Conservation (phyloP, 345 rosid species). For the Cardiospermum halicacabum region DNA sequence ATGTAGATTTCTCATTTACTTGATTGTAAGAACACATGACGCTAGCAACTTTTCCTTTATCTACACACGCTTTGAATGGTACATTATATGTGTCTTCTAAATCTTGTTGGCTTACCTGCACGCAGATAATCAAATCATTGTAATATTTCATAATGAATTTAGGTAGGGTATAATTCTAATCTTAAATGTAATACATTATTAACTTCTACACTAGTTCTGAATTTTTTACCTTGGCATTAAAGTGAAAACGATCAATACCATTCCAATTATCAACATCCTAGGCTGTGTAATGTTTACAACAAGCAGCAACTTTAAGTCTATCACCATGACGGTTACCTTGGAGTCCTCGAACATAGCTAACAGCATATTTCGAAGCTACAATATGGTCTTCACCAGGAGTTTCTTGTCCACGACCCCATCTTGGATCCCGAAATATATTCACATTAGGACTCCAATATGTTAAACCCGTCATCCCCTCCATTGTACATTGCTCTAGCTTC, state of each 20-base stretch:
- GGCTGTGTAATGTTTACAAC: too few species aligned
- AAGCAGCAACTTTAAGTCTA: too few species aligned
- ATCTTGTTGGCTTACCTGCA: slow-evolving; percentile 76
- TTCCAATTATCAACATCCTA: too few species aligned
- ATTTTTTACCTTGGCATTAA: too few species aligned
- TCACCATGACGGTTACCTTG: slow-evolving; percentile 50
- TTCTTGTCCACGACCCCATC: too few species aligned
- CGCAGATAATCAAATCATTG: too few species aligned
- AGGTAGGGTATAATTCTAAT: too few species aligned
- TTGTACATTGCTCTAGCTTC: slow-evolving; percentile 84
- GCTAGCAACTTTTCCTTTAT: slow-evolving; percentile 83
- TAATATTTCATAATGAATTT: too few species aligned
- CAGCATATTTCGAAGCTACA: slow-evolving; percentile 64
- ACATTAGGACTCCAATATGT: slow-evolving; percentile 89
- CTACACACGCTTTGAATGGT: slow-evolving; percentile 83
- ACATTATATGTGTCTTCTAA: too few species aligned
- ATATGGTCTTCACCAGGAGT: slow-evolving; percentile 89
- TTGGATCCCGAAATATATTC: slow-evolving; percentile 74
- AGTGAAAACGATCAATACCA: too few species aligned
- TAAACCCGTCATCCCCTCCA: slow-evolving; percentile 62
- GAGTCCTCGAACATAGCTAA: slow-evolving; percentile 70
- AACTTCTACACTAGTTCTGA: too few species aligned
- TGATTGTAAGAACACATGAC: slow-evolving; percentile 99
- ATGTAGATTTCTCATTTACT: slow-evolving; percentile 90
- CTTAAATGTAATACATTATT: too few species aligned